Percentiles rank a stretch among this genome's conserved stretches.
phyloP scores from a whole-genome alignment of 805 yeast species.

The Ogataea pignaliae region DNA sequence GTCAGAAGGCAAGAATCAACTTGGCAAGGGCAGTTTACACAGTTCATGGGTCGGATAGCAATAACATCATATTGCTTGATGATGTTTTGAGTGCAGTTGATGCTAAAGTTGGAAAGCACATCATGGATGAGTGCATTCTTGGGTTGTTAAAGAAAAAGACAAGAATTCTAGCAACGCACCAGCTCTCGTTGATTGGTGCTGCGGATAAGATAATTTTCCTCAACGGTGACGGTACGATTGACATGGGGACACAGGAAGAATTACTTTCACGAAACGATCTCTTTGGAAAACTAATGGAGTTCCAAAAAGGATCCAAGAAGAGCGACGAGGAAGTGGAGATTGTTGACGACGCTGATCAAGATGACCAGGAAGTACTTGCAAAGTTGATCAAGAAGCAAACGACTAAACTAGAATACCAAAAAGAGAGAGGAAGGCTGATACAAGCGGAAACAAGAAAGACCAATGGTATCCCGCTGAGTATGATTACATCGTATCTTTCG shows the following conservation, averaged over 20 bases:
- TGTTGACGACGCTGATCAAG: slow-evolving; percentile 11
- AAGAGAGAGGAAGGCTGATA: slow-evolving; percentile 34
- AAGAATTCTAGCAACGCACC: slow-evolving; percentile 79
- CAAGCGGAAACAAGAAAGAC: slow-evolving; percentile 55
- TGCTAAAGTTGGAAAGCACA: slow-evolving; percentile 59
- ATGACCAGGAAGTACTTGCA: slow-evolving; percentile 10
- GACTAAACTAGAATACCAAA: slow-evolving; percentile 12
- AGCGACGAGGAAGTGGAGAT: slow-evolving; percentile 23
- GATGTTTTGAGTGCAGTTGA: slow-evolving; percentile 71
- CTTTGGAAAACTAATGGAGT: slow-evolving; percentile 37
- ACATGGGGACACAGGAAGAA: slow-evolving; percentile 57
- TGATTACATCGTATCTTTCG: slow-evolving; percentile 47
- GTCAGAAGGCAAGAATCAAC: slow-evolving; percentile 77
- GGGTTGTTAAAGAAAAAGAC: slow-evolving; percentile 58
- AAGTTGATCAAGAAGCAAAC: slow-evolving; percentile 12
- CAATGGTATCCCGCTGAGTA: slow-evolving; percentile 43
- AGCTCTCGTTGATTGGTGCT: slow-evolving; percentile 60
- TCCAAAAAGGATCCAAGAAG: slow-evolving; percentile 29
- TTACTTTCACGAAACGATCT: slow-evolving; percentile 36
- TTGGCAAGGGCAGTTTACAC: slow-evolving; percentile 69
- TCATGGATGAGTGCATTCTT: slow-evolving; percentile 55
- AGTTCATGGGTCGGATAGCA: slow-evolving; percentile 23
- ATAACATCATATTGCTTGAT: slow-evolving; percentile 57
- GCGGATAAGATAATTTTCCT: slow-evolving; percentile 71
- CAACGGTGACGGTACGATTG: slow-evolving; percentile 58